A percentile compares a stretch with the other conserved stretches of the same genome.
These are phyloP conservation scores for Pichia insulana DNA, from an alignment of 805 yeast species.

Conservation along the genomic window DNA sequence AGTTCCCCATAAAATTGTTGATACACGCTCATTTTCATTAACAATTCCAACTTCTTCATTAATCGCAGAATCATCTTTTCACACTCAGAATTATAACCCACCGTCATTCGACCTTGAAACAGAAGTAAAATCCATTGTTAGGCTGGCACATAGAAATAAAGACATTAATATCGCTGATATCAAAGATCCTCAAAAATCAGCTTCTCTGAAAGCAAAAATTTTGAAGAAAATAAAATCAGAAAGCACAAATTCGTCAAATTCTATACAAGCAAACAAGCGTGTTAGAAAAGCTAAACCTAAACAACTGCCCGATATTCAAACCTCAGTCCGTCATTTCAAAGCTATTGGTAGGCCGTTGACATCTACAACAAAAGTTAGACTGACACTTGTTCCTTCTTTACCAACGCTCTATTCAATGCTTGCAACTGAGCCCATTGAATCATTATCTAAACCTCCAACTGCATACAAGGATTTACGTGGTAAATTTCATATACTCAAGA, in stretches of 20 bases:
- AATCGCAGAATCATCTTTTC: conserved; percentile 3
- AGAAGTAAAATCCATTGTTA: conserved; percentile 3
- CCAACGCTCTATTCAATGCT: conserved; percentile 36
- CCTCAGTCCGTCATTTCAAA: conserved; percentile 2
- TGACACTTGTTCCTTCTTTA: conserved; percentile 39
- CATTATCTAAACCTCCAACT: neutral
- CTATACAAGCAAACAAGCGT: too few species aligned
- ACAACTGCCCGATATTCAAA: too few species aligned
- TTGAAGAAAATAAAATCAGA: conserved; percentile 4
- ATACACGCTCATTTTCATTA: neutral
- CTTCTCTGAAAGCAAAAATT: conserved; percentile 2
- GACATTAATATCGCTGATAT: conserved; percentile 6
- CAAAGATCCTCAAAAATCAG: conserved; percentile 1
- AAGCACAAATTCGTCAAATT: neutral
- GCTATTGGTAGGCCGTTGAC: conserved; percentile 37
- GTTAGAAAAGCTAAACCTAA: too few species aligned
- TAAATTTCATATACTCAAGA: conserved; percentile 5
- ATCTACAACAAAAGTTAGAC: conserved; percentile 41
- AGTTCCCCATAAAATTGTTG: too few species aligned
- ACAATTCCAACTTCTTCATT: neutral
- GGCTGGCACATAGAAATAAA: conserved; percentile 10
- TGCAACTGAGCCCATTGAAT: conserved; percentile 22
- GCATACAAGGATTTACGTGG: conserved; percentile 1
- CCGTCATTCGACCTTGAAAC: conserved; percentile 3
- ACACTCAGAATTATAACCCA: neutral